Conservation (phyloP, 1,284 basidiomycete genomes). For the Mixia osmundae region DNA sequence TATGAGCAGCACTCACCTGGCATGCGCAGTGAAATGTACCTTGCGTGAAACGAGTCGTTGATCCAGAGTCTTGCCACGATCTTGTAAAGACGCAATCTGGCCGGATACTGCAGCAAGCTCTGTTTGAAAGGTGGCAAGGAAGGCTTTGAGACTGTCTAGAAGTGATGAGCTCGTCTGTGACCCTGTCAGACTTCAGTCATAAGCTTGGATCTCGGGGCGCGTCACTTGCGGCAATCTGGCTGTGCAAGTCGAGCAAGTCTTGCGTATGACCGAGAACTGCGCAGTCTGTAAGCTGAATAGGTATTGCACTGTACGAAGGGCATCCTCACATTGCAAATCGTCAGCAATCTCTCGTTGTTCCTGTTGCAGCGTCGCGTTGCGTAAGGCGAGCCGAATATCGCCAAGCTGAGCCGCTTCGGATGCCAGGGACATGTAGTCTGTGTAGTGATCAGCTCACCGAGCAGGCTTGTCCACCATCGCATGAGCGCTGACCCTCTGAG, state of each 20-base stretch:
- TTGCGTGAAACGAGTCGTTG: conserved; percentile 54
- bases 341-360: conserved; percentile 4
- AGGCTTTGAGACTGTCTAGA: conserved; percentile 60
- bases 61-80: conserved; percentile 70
- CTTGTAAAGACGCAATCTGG: conserved; percentile 81
- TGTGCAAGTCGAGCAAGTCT: conserved; percentile 57
- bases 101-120: conserved; percentile 82
- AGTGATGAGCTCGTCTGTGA: conserved; percentile 48
- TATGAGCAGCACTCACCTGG: not conserved
- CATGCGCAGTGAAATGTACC: conserved; percentile 27
- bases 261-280: conserved; percentile 24
- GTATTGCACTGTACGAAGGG: not conserved
- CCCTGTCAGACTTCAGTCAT: conserved; percentile 1
- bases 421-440: no score
- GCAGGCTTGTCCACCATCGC: no score
- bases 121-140: conserved; percentile 81
- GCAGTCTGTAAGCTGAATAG: not conserved
- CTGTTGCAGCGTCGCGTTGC: conserved; percentile 1
- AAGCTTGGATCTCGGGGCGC: not conserved
- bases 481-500: no score
- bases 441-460: no score
- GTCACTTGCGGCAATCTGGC: conserved; percentile 39
- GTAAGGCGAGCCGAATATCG: conserved; percentile 12
- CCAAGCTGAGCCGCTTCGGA: conserved; percentile 6
- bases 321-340: conserved; percentile 10